Evolutionary conservation across 2,329 filamentous ascomycete species (phyloP).

Genomic region (Colletotrichum eremochloae): DNA sequence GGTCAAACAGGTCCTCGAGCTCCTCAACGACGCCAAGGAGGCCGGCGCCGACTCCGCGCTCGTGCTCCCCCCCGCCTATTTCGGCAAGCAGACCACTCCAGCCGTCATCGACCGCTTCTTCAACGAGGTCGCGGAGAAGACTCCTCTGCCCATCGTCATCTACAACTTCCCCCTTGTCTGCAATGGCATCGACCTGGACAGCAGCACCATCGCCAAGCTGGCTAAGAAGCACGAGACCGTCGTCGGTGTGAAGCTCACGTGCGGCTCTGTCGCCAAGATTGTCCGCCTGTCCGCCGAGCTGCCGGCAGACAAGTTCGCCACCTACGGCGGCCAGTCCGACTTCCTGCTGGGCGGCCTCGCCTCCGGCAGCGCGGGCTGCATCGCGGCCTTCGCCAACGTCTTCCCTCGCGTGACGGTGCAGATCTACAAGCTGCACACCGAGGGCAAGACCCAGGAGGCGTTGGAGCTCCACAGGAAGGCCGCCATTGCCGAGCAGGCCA

Average conservation of each 20-base stretch:
- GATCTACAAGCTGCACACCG: slow-evolving; percentile 73
- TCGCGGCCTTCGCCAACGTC: slow-evolving; percentile 74
- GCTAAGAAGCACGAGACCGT: slow-evolving; percentile 65
- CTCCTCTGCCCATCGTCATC: slow-evolving; percentile 70
- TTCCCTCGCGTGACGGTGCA: slow-evolving; percentile 68
- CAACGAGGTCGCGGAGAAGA: slow-evolving; percentile 65
- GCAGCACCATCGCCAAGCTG: slow-evolving; percentile 69
- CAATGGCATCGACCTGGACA: slow-evolving; percentile 77
- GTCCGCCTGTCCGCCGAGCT: slow-evolving; percentile 69
- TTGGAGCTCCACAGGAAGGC: slow-evolving; percentile 71
- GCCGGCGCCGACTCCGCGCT: slow-evolving; percentile 74
- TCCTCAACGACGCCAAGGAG: slow-evolving; percentile 67
- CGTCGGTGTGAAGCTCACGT: slow-evolving; percentile 76
- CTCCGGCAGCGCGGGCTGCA: slow-evolving; percentile 70
- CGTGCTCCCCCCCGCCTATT: slow-evolving; percentile 74
- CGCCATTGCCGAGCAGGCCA: slow-evolving; percentile 74
- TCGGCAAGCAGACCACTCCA: slow-evolving; percentile 71
- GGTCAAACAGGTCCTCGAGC: slow-evolving; percentile 73
- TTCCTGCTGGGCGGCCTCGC: slow-evolving; percentile 74
- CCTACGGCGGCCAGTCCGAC: slow-evolving; percentile 80
- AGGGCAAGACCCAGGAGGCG: slow-evolving; percentile 70
- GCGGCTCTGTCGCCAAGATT: slow-evolving; percentile 79
- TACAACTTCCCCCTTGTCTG: slow-evolving; percentile 80
- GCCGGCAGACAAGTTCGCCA: slow-evolving; percentile 69
- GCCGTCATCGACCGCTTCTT: slow-evolving; percentile 72